phyloP scores from a whole-genome alignment of 108 stramenopile genomes.

The Hondaea fermentalgiana region DNA sequence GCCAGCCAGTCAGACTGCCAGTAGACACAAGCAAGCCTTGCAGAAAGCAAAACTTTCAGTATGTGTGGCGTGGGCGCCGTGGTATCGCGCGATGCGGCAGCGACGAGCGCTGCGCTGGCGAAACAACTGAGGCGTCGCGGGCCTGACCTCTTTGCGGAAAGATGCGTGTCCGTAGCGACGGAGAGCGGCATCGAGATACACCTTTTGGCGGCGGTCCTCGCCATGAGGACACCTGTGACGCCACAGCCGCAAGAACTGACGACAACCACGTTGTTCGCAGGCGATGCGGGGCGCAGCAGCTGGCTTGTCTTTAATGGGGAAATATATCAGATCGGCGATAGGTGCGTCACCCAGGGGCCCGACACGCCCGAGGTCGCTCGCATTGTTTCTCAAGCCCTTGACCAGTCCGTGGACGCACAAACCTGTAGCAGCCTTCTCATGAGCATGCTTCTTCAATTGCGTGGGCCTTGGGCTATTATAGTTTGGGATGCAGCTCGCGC shows the following conservation, averaged over 20 bases:
- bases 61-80: too few relatives aligned
- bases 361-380: constrained; percentile 11
- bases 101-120: neutral
- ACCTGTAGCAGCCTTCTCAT: neutral
- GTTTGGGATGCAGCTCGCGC: constrained; percentile 10
- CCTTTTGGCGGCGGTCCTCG: neutral
- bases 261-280: neutral
- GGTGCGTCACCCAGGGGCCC: neutral
- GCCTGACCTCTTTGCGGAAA: neutral
- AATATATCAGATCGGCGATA: constrained; percentile 15
- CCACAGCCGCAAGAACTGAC: neutral
- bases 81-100: too few relatives aligned
- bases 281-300: neutral
- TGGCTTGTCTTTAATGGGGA: constrained; percentile 47
- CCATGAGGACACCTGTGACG: neutral
- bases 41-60: too few relatives aligned
- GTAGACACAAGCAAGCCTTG: too few relatives aligned
- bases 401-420: neutral
- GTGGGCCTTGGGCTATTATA: constrained; percentile 38
- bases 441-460: neutral
- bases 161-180: too few relatives aligned
- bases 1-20: too few relatives aligned
- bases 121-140: neutral
- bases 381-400: constrained; percentile 5
- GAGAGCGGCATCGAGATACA: neutral